Evolutionary conservation across 805 yeast species (phyloP), one percentile per base, ranked within the genome.

Genomic region (Yarrowia keelungensis): DNA sequence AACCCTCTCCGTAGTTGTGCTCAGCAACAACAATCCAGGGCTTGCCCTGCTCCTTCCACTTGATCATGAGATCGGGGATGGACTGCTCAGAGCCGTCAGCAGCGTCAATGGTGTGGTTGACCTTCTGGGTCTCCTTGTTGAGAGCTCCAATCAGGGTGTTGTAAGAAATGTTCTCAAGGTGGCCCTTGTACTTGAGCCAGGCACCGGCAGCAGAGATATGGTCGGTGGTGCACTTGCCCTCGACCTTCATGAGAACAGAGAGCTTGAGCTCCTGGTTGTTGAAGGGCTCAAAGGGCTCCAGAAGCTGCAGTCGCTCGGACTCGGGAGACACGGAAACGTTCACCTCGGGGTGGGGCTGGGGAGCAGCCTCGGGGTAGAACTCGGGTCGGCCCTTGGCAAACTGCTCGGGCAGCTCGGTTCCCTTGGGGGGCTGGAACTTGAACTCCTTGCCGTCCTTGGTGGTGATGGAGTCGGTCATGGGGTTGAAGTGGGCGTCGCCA

Each of bases 161-260:
- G 81, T 95, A 86, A 10, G 97, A 90, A 73, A 94, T 95, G 81
- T 94, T 94, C 78, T 94, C 97, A 76, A 94, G 84, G 77, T 94
- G 99, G 50, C 99, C 99, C 82, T 95, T 95, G 83, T 95, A 94
- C 83, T 95, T 95, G 81, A 94, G 86, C 99, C 99, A 94, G 15
- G 89, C 96, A 76, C 99, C 99, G 56, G 99, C 99, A 66, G 98
- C 98, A 35, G 98, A 92, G 74, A 94, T 95, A 78, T 94, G 99
- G 79, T 94, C 99, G 46, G 99, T 94, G 50, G 99, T 94, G 84
- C 98, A 95, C 80, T 94, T 94, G 72, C 99, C 99, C 81, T 92
- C 94, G 56, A 95, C 98, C 81, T 94, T 94, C 76, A 94, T 80
- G 71, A 93, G 81, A 1, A 94, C 90, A 59, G 86, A 86, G 42